Base-by-base conservation (phyloP, 2,329 filamentous ascomycete species). In the Pseudogymnoascus sp. region DNA sequence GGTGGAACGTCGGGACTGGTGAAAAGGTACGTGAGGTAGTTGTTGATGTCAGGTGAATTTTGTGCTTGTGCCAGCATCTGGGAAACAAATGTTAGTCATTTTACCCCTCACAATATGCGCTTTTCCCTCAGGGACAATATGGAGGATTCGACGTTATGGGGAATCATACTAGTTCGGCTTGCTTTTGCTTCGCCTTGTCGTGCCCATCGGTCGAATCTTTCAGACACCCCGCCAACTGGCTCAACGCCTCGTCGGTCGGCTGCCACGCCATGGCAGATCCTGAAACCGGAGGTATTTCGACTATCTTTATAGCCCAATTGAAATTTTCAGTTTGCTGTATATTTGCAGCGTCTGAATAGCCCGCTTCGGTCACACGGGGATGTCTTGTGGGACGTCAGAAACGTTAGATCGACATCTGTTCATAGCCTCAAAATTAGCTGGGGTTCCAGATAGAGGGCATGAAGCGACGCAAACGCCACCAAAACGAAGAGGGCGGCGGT, bases 51-150 rank as follows among this genome's bases (percentile, higher is more conserved):
- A 59, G 93, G 93, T 10, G 90, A 95, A 61, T 82, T 79, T 75
- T 91, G 96, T 65, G 93, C 95, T 78, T 96, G 90, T 68, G 86
- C 82, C 70, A 99, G 90, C 91, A 98, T 96, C 95, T 98, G 71
- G 67, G 62, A 62, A 56, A 50, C 26, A 40, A 40, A 41, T 14
- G 33, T 61, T 22, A 61, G 60, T 28, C 59, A 10, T 33, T 61
- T 26, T 31, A 22, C 60, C 40, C 38, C 60, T 59, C 28, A 40
- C 12, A 26, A 14, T 14, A 41, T 40, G 38, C 35, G 38, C 33
- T 6, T 40, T 40, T 12, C 7, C 19, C 28, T 8, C 19, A 16
- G 19, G 19, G 33, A 41, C 16, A 41, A 19, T 60, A 38, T 16
- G 11, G 10, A 41, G 33, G 19, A 24, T 73, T 66, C 72, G 70